Evolutionary conservation across 495 filamentous ascomycete genomes (phyloP), one percentile per base, ranked within the genome.

Genomic region (Penicillium nucicola): DNA sequence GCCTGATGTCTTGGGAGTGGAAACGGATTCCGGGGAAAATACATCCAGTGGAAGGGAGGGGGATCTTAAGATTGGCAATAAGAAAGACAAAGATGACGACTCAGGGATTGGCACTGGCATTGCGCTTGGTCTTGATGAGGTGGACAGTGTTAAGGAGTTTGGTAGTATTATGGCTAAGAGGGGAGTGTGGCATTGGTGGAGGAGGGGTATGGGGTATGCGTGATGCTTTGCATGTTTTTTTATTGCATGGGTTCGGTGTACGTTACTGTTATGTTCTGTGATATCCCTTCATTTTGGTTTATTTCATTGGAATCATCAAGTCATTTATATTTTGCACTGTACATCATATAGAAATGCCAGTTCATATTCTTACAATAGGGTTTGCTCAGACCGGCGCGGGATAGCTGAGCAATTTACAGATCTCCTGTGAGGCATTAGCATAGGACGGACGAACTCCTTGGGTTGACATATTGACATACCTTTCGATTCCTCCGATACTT

Each of bases 401-500:
- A 32, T 66, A 77, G 38, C 75, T 77, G 32, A 79, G 62, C 11
- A 80, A 56, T 42, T 67, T 72, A 53, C 77, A 80, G 10, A 79
- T 53, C 39, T 78, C 74, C 74, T 77, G 35, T 4, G 40, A 25
- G 12, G 34, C 25, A 20, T 54, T 35, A 58, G 44, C 40, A 33
- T 20, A 34, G 9, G 13, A n/a, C 13, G 14, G n/a, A 33, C 10
- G 19, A 12, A 19, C 11, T 13, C 1, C 9, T 6, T 28, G 4
- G 18, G 31, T 17, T 32, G 8, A 2, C 11, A 10, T n/a, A 13
- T 0, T 15, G 0, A 68, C 74, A 22, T 57, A 84, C 84, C 76
- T 80, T 80, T 57, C 87, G 72, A 50, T 79, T 72, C 39, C 74
- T 61, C 25, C 77, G 68, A 57, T 88, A 91, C 57, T 88, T 84